Evolutionary conservation across 371 early-diverging fungal genomes (phyloP), one percentile per base, ranked within the genome.

Genomic region (Capillidium rhysosporum): DNA sequence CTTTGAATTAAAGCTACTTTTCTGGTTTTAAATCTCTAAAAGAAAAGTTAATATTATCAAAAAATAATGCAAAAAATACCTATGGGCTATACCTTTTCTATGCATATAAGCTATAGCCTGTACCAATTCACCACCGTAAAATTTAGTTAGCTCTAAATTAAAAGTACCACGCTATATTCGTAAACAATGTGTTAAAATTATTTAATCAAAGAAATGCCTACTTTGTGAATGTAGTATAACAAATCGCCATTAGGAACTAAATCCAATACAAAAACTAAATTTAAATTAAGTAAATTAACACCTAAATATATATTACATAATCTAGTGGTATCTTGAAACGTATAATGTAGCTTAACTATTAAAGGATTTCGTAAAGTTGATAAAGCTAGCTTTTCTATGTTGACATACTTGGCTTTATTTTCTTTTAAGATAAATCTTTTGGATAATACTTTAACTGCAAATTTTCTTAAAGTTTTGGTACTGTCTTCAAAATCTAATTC

Each of bases 391-490:
- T 88, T 83, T 66, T 97, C 98, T 56, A 86, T 83, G 61, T 80
- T 81, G 57, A 91, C 93, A 65, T 95, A 95, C 63, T 93, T 93
- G 49, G 79, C 81, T 68, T 93, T 94, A 58, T 89, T 83, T 57
- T 92, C 87, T 57, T 84, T 84, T 41, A 91, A 79, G 57, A 90
- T 89, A 60, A 89, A 92, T 49, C 79, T 75, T 65, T 94, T 94
- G 64, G 92, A 90, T 12, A 97, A 76, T 26, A 92, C 79, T 57
- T 97, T 97, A 41, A 92, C 77, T 12, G 98, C 98, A 64, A 79
- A 93, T 23, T 74, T 69, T 44, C 73, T 75, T 28, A 66, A 70
- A 10, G 78, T 78, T 29, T 65, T 61, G 51, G 67, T 34, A 4
- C 34, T 12, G 12, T 34, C 34, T 12, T 34, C 34, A 4, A 7